Evolutionary conservation across 768 basidiomycete genomes (phyloP), one percentile per base, ranked within the genome.

Genomic region (Pleurotus cornucopiae): DNA sequence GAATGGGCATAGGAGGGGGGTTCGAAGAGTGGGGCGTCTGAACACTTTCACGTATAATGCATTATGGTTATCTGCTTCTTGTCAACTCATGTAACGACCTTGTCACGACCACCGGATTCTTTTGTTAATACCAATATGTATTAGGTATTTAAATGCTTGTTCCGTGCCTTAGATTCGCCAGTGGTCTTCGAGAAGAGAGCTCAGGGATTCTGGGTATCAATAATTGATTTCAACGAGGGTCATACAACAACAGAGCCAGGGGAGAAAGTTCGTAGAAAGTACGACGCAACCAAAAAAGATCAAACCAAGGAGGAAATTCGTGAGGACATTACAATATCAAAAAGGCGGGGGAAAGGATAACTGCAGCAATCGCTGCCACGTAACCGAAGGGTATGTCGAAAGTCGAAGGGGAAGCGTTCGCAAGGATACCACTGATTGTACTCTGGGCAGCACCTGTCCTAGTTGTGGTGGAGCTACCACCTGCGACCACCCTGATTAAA

Each of bases 1-100:
- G 73, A 61, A 62, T 71, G 74, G 58, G 70, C 18, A 69, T 65
- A 63, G 71, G 71, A 46, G 63, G 67, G 40, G 71, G 69, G 11
- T 56, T 73, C 55, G 84, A 84, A 60, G 85, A 85, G 34, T 85
- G 85, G 85, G 76, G 76, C 40, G 67, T 82, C 47, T 82, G 73
- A 71, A 2, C 11, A 7, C 0, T 7, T n/a, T n/a, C 25, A 7
- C 46, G 6, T 30, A 11, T 38, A 13, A 34, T 30, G 49, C 14
- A 51, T 34, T 51, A n/a, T 12, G 30, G 14, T 18, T 51, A 18
- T 30, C 20, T 51, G 16, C 16, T 16, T 51, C 30, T 21, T 51
- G 11, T 48, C 34, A 12, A 34, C 30, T 16, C 20, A n/a, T 53
- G 51, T 53, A 53, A 53, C 51, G 51, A 53, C 37, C 9, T n/a